These are phyloP conservation scores for Barnettozyma sucrosica DNA, from an alignment of 805 yeast genomes.

Conservation along the genomic window DNA sequence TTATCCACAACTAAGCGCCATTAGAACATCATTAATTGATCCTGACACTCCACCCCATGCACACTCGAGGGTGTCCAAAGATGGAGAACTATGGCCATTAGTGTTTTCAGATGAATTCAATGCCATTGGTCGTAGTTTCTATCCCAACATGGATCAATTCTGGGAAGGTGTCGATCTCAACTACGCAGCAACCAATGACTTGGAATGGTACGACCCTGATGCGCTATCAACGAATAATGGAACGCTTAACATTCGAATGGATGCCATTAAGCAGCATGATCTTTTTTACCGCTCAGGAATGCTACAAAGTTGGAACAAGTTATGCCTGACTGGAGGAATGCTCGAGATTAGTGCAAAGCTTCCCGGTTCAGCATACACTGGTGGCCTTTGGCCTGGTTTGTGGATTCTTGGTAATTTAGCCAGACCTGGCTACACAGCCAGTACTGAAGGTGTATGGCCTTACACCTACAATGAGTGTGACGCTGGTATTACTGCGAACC, in stretches of 20 bases:
- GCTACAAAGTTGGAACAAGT: slow-evolving; percentile 43
- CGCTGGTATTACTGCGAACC: slow-evolving; percentile 93
- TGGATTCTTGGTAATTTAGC: slow-evolving; percentile 95
- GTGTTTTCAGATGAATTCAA: slow-evolving; percentile 46
- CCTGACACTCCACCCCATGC: slow-evolving; percentile 61
- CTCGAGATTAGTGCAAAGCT: slow-evolving; percentile 40
- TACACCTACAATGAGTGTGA: slow-evolving; percentile 83
- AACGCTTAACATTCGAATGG: slow-evolving; percentile 34
- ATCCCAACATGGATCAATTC: slow-evolving; percentile 43
- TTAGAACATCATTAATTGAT: slow-evolving; percentile 59
- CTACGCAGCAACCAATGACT: slow-evolving; percentile 43
- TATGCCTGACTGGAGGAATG: slow-evolving; percentile 37
- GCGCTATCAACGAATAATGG: slow-evolving; percentile 39
- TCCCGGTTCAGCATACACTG: slow-evolving; percentile 71
- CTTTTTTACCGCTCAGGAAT: slow-evolving; percentile 42
- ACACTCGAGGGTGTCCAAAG: slow-evolving; percentile 30
- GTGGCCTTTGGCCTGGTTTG: slow-evolving; percentile 94
- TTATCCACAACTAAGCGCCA: slow-evolving; percentile 51
- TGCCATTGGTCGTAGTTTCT: slow-evolving; percentile 43
- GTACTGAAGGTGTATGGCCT: slow-evolving; percentile 95
- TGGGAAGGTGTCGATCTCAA: slow-evolving; percentile 39
- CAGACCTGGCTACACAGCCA: slow-evolving; percentile 82
- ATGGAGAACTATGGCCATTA: slow-evolving; percentile 36
- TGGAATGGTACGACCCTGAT: slow-evolving; percentile 50
- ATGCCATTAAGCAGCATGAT: slow-evolving; percentile 37